Conservation (phyloP, 495 filamentous ascomycete species). For the Daldinia decipiens region DNA sequence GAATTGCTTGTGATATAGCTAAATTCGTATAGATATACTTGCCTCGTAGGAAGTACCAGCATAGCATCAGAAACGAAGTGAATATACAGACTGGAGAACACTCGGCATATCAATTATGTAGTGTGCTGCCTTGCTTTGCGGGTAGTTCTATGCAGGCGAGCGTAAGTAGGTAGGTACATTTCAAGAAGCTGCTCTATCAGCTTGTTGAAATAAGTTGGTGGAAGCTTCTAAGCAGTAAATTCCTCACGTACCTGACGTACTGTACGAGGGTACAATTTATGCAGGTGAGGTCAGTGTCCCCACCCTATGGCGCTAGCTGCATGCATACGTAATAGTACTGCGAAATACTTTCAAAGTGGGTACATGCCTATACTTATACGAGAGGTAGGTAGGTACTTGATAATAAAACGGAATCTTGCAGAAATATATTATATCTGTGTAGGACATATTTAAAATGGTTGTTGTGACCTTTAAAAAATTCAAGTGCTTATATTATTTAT, state of each 20-base stretch:
- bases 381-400: not conserved
- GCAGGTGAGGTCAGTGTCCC: constrained; percentile 27
- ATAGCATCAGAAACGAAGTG: not conserved
- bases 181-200: not conserved
- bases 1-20: not conserved
- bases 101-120: not conserved
- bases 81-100: not conserved
- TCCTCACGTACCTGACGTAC: constrained; percentile 3
- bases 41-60: not conserved
- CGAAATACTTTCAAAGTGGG: constrained; percentile 2
- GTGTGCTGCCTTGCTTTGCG: not conserved
- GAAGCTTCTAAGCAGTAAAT: constrained; percentile 3
- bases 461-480: not conserved
- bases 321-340: constrained; percentile 29
- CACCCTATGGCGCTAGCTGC: constrained; percentile 6
- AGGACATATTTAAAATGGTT: not conserved
- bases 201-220: not conserved
- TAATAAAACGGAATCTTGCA: constrained; percentile 23
- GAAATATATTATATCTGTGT: constrained; percentile 1
- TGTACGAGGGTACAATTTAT: constrained; percentile 6
- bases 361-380: not conserved
- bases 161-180: not conserved
- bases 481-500: not conserved
- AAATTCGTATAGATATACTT: no score
- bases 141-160: constrained; percentile 2